Evolutionary conservation across 345 rosid genomes (phyloP).

Genomic region (Cardiospermum halicacabum): DNA sequence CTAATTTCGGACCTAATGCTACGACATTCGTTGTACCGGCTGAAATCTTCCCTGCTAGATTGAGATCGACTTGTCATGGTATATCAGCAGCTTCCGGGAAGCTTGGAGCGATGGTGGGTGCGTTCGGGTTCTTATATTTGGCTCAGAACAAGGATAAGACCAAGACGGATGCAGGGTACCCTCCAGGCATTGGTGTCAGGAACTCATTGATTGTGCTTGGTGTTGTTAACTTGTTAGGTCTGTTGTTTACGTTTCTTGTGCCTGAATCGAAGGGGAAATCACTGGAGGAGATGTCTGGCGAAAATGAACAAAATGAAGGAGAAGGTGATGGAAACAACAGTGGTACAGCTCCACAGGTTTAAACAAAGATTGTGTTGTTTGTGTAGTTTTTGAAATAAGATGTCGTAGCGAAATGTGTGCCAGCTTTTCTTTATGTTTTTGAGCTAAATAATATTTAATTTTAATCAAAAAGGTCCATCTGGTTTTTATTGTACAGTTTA

Average conservation of each 20-base stretch:
- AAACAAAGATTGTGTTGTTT: neutral
- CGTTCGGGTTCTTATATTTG: conserved; percentile 77
- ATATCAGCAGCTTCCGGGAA: conserved; percentile 87
- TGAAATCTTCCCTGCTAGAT: conserved; percentile 84
- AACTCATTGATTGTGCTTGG: conserved; percentile 66
- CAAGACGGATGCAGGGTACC: conserved; percentile 83
- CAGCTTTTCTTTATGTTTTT: no score
- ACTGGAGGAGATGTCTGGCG: conserved; percentile 81
- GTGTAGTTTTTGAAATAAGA: no score
- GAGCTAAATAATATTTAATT: no score
- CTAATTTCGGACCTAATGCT: conserved; percentile 88
- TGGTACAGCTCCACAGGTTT: neutral
- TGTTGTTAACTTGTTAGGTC: conserved; percentile 53
- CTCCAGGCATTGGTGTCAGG: conserved; percentile 80
- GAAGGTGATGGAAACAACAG: neutral
- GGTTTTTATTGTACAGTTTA: no score
- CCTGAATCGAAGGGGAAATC: conserved; percentile 89
- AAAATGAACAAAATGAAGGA: conserved; percentile 16
- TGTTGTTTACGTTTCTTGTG: conserved; percentile 69
- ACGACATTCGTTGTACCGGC: conserved; percentile 87
- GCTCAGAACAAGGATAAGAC: conserved; percentile 65
- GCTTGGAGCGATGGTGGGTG: conserved; percentile 85
- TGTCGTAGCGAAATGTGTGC: no score
- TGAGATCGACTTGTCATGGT: conserved; percentile 87
- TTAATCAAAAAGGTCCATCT: no score